A percentile compares a stretch with the other conserved stretches of the same genome.
These are phyloP conservation scores for Daucus carota DNA, from an alignment of 129 eudicot genomes.

Conservation along the genomic window DH1_v3.0 NC_030386.2:3255001-3255500, in stretches of 20 bases:
- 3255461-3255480: constrained; percentile 94
- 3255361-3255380: constrained; percentile 90
- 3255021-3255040: constrained; percentile 89
- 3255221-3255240: constrained; percentile 73
- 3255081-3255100: constrained; percentile 85
- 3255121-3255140: constrained; percentile 80
- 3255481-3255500: constrained; percentile 75
- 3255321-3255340: constrained; percentile 98
- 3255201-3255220: constrained; percentile 85
- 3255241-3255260: constrained; percentile 85
- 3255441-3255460: constrained; percentile 98
- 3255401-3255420: constrained; percentile 81
- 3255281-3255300: constrained; percentile 58
- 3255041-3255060: constrained; percentile 74
- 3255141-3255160: constrained; percentile 84
- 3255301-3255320: constrained; percentile 84
- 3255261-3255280: constrained; percentile 39
- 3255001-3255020: constrained; percentile 70
- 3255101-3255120: constrained; percentile 76
- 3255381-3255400: constrained; percentile 92
- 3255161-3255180: constrained; percentile 44
- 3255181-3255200: constrained; percentile 51
- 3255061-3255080: constrained; percentile 86
- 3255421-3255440: constrained; percentile 66
- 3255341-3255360: constrained; percentile 73